Base-by-base conservation (phyloP, 2,329 filamentous ascomycete genomes). In the Gremmenia infestans region DNA sequence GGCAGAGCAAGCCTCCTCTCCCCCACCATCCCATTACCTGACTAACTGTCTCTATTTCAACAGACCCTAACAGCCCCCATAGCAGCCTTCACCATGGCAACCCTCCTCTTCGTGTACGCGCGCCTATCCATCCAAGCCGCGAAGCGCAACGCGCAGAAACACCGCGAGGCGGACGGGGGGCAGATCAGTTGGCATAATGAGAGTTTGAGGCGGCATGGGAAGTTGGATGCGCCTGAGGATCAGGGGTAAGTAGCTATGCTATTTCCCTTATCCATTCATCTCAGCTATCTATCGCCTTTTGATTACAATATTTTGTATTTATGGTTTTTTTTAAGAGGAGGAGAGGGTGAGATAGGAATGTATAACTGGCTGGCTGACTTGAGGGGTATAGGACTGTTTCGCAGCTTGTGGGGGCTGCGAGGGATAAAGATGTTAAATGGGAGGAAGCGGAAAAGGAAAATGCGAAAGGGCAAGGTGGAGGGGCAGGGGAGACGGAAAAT, bases 111-210 rank as follows among this genome's bases (percentile, higher is more conserved):
- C 55, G 76, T 75, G 42, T 89, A 89, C 71, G 76, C 83, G 28
- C 74, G 85, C 50, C 85, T 80, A 8, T 85, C 81, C 23, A 88
- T 89, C 59, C 76, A 79, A 58, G 81, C 83, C 23, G 86, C 86
- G 2, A 86, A 87, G 63, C 75, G 80, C 48, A 87, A 88, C 60
- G 85, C 85, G 0, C 77, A 82, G 62, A 73, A 75, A 59, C 79
- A 82, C 52, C 73, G 83, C 48, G 78, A 82, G 62, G 79, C 78
- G 40, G 80, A 83, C 58, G 80, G 78, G 28, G 81, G 78, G 52
- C 79, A 74, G 71, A 80, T 75, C 60, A 77, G 67, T 65, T 81
- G 75, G 76, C 68, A 78, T 51, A 80, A 81, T 54, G 80, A 83
- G 71, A 77, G 71, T 61, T 63, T 78, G 61, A 72, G 81, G 55